phyloP scores from a whole-genome alignment of 176 grass and related monocot genomes.

The Typha latifolia region DNA sequence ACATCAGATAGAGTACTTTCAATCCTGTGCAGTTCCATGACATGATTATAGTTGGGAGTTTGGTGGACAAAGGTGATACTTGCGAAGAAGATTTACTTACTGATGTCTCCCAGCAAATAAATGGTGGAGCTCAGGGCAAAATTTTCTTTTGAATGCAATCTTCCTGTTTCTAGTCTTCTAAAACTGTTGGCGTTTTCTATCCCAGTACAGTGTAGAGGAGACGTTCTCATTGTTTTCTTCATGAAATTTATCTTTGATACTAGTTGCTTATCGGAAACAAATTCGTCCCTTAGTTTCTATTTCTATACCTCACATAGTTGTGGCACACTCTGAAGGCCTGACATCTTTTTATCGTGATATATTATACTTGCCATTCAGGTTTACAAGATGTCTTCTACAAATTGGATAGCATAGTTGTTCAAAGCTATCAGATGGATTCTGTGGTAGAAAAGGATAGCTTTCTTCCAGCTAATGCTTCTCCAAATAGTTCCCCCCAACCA shows the following conservation, averaged over 20 bases:
- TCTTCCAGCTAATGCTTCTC: constrained; percentile 54
- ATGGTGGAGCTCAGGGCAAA: neutral
- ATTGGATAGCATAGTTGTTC: constrained; percentile 28
- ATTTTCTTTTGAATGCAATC: neutral
- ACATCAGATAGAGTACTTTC: neutral
- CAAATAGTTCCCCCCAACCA: constrained; percentile 58
- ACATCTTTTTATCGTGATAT: constrained; percentile 5
- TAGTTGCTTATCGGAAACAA: too few relatives aligned
- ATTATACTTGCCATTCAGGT: constrained; percentile 34
- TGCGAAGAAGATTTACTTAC: neutral
- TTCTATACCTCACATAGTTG: neutral
- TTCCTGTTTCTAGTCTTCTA: neutral
- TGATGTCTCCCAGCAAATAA: neutral
- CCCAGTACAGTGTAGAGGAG: neutral
- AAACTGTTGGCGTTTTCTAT: neutral
- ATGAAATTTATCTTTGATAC: neutral
- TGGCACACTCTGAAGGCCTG: neutral
- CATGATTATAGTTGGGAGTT: neutral
- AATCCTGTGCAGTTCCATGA: neutral
- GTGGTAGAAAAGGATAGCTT: constrained; percentile 25
- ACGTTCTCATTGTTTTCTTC: neutral
- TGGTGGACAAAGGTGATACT: neutral
- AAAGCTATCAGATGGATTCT: constrained; percentile 29
- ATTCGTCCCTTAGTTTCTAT: too few relatives aligned
- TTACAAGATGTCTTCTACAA: constrained; percentile 22